phyloP scores from a whole-genome alignment of 2,329 filamentous ascomycete genomes.

The Cladosporium colombiae region DNA sequence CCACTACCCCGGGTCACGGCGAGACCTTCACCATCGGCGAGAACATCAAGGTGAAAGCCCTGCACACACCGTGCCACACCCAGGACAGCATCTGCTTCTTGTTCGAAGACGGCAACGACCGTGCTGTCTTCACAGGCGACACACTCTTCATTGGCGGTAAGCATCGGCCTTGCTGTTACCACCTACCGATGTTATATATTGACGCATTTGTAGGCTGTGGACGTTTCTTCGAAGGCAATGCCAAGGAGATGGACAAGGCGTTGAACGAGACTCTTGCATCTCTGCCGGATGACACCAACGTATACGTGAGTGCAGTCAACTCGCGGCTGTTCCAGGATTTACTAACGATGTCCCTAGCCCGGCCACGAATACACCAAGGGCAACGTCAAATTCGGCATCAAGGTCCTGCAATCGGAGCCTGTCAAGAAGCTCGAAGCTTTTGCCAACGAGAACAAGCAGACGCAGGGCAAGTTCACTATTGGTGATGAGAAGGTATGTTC shows the following conservation, averaged over 20 bases:
- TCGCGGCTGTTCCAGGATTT: not conserved
- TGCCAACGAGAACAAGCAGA: constrained; percentile 77
- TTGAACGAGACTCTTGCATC: constrained; percentile 80
- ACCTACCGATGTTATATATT: not conserved
- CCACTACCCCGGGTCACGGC: constrained; percentile 71
- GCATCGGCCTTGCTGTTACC: constrained; percentile 23
- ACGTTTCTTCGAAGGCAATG: constrained; percentile 90
- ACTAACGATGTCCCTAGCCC: constrained; percentile 55
- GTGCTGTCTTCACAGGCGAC: constrained; percentile 91
- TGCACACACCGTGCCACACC: constrained; percentile 98
- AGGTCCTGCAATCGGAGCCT: constrained; percentile 71
- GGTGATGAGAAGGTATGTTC: constrained; percentile 83
- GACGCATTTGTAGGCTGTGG: constrained; percentile 68
- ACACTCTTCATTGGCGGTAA: constrained; percentile 90
- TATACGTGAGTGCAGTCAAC: constrained; percentile 66
- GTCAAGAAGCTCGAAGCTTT: constrained; percentile 77
- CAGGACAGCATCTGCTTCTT: constrained; percentile 98
- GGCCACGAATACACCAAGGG: constrained; percentile 98
- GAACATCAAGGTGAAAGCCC: constrained; percentile 74
- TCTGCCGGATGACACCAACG: constrained; percentile 85
- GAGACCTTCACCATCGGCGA: constrained; percentile 79
- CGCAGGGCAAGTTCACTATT: constrained; percentile 94
- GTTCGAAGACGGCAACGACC: constrained; percentile 75
- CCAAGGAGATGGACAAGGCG: constrained; percentile 88
- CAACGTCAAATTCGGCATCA: constrained; percentile 85